Conservation (phyloP, 768 basidiomycete species). For the Tulasnella calospora region DNA sequence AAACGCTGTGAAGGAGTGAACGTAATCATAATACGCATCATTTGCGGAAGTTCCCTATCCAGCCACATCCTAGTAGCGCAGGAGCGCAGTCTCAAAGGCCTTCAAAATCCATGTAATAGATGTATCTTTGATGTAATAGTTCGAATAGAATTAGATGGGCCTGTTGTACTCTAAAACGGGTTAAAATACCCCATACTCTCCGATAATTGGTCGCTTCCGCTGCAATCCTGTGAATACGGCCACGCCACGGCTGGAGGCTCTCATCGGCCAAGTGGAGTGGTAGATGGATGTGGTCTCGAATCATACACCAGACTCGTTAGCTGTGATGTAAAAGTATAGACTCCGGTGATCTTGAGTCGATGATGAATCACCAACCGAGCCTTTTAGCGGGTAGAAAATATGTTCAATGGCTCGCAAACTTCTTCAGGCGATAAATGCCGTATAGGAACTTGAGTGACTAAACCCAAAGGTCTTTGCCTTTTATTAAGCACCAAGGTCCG, state of each 20-base stretch:
- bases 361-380: background rate
- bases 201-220: background rate
- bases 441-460: background rate
- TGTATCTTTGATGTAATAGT: background rate
- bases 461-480: background rate
- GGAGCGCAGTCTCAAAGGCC: background rate
- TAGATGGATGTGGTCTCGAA: too few species aligned
- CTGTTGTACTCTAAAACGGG: background rate
- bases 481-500: background rate
- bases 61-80: background rate
- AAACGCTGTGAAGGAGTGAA: slow-evolving; percentile 26
- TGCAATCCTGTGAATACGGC: too few species aligned
- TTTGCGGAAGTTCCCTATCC: background rate
- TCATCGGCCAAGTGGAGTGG: too few species aligned
- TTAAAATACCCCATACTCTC: background rate
- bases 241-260: background rate
- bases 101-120: background rate
- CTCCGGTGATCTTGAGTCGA: too few species aligned
- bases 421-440: background rate
- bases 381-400: background rate
- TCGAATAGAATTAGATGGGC: background rate
- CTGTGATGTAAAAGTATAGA: background rate
- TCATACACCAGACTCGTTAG: background rate
- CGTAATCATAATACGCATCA: background rate
- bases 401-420: background rate